Evolutionary conservation across 495 filamentous ascomycete genomes (phyloP).

Genomic region (Haplographium delicatum): DNA sequence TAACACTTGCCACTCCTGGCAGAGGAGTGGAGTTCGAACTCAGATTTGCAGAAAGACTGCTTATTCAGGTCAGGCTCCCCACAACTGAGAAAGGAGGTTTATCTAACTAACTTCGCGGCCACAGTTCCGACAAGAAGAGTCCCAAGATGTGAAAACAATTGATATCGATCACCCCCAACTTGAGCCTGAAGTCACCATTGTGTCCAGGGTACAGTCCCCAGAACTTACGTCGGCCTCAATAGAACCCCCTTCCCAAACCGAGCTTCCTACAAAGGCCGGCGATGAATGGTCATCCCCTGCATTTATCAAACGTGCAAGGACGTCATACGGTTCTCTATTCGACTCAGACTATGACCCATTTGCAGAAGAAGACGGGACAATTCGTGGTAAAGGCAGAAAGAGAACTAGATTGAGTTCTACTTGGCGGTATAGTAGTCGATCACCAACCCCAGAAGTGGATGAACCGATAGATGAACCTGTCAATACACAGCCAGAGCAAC

Average conservation of each 20-base stretch:
- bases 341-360: slow-evolving; percentile 63
- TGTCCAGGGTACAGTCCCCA: neutral
- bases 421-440: slow-evolving; percentile 63
- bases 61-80: slow-evolving; percentile 48
- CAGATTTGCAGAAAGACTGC: slow-evolving; percentile 50
- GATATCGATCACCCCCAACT: slow-evolving; percentile 23
- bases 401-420: slow-evolving; percentile 62
- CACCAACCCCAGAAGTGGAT: slow-evolving; percentile 24
- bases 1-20: slow-evolving; percentile 51
- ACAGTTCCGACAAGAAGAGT: slow-evolving; percentile 20
- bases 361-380: slow-evolving; percentile 59
- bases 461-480: slow-evolving; percentile 7
- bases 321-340: slow-evolving; percentile 55
- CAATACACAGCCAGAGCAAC: neutral
- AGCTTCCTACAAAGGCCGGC: neutral
- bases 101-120: neutral
- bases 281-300: slow-evolving; percentile 66
- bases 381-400: slow-evolving; percentile 61
- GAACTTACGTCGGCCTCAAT: neutral
- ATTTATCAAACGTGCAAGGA: slow-evolving; percentile 60
- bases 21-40: slow-evolving; percentile 72
- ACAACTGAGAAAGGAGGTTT: neutral
- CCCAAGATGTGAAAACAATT: slow-evolving; percentile 8
- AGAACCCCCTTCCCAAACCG: neutral
- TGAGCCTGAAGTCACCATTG: slow-evolving; percentile 1